These are phyloP conservation scores for Rhododendron molle DNA, from an alignment of 148 eudicot species.

Conservation along the genomic window DNA sequence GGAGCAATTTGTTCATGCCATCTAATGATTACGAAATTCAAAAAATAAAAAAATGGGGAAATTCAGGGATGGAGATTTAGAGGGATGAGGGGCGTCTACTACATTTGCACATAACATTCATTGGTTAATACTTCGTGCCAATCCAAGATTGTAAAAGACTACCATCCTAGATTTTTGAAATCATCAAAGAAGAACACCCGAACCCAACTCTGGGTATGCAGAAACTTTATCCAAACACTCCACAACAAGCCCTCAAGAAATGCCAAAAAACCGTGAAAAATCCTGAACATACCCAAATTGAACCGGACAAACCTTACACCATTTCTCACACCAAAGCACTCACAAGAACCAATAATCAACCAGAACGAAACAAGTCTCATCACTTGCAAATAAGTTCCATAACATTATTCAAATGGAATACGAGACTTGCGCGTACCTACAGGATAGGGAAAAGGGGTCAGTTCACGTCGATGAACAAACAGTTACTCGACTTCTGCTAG, in stretches of 20 bases:
- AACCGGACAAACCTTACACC: not conserved
- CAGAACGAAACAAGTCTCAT: not conserved
- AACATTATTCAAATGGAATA: not conserved
- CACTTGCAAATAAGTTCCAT: not conserved
- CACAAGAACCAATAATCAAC: not conserved
- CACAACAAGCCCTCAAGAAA: not conserved
- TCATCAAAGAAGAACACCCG: not conserved
- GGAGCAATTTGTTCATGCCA: too few relatives aligned
- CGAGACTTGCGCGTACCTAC: conserved; percentile 8
- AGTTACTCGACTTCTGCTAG: not conserved
- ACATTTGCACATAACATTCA: not conserved
- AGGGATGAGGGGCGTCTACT: not conserved
- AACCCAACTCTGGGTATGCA: not conserved
- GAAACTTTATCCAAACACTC: not conserved
- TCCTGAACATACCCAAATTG: not conserved
- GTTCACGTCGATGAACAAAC: not conserved
- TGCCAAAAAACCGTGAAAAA: not conserved
- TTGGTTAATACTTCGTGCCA: not conserved
- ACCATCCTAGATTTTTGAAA: not conserved
- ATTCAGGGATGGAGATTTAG: not conserved
- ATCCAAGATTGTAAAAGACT: not conserved
- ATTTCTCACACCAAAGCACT: not conserved
- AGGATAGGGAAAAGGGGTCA: not conserved
- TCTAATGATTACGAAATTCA: too few relatives aligned
- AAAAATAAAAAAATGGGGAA: too few relatives aligned